Evolutionary conservation across 1,284 basidiomycete species (phyloP), one percentile per base, ranked within the genome.

Genomic region (Paramarasmius palmivorus): DNA sequence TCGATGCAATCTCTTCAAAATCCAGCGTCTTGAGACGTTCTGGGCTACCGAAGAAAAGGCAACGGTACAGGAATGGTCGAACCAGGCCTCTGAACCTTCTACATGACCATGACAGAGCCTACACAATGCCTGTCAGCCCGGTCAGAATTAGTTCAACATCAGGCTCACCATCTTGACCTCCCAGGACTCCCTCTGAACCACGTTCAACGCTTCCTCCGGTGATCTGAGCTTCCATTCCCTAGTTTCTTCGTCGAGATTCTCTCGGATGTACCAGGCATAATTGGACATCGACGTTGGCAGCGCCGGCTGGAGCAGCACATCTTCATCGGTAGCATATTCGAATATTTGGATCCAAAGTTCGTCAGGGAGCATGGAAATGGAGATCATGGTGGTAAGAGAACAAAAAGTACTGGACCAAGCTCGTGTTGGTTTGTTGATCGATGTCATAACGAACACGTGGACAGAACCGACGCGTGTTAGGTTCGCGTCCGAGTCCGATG

Each of bases 321-420:
- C 44, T 19, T 46, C 44, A 26, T 46, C 44, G 8, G 29, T 17
- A 4, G 44, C 44, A 15, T 29, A 15, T n/a, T 46, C 44, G 14
- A 46, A 46, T 32, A 46, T 46, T 5, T 46, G 44, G 26, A 46
- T 26, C 44, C 44, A 46, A 17, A 46, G 19, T 29, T 46, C 44
- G 44, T 46, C 44, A 5, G 44, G 44, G 17, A 46, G 44, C 12
- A 32, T 32, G 29, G 29, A 6, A 12, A 32, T 32, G 29, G 29
- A 32, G 29, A 32, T 32, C 29, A 32, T 32, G 29, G 29, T 32
- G 29, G 29, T 32, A 6, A 12, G 29, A n/a, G n/a, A n/a, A n/a
- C n/a, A n/a, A 12, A 32, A 12, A 32, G 29, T 12, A 12, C 12
- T 32, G 29, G n/a, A n/a, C n/a, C n/a, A n/a, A 32, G 29, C 29